phyloP scores from a whole-genome alignment of 768 basidiomycete species.

The Russula emetica region DNA sequence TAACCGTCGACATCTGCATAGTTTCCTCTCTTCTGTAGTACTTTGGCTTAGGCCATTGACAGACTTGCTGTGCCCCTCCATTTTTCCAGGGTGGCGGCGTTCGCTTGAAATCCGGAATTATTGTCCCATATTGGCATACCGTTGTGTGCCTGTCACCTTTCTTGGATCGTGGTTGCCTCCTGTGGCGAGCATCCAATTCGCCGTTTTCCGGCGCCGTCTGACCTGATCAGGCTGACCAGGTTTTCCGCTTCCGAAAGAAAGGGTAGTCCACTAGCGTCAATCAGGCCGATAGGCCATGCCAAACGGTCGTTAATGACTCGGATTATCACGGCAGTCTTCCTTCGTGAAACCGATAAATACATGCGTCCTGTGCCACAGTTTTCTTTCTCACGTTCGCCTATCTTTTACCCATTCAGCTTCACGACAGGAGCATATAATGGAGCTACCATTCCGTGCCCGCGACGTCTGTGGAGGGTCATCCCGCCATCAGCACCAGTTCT shows the following conservation, averaged over 20 bases:
- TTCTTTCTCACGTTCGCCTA: slow-evolving; percentile 15
- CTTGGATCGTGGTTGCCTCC: not conserved
- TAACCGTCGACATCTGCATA: not conserved
- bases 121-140: not conserved
- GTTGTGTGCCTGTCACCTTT: slow-evolving; percentile 2
- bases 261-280: slow-evolving; percentile 19
- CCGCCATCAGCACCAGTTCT: not conserved
- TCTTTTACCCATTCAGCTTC: not conserved
- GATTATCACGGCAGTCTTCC: slow-evolving; percentile 17
- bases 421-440: not conserved
- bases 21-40: not conserved
- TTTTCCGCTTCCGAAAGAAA: slow-evolving; percentile 8
- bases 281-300: slow-evolving; percentile 1
- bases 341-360: slow-evolving; percentile 21
- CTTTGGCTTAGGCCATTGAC: slow-evolving; percentile 1
- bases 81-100: slow-evolving; percentile 25
- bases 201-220: slow-evolving; percentile 14
- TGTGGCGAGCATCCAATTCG: slow-evolving; percentile 2
- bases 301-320: not conserved
- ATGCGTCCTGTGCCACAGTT: not conserved
- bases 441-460: not conserved
- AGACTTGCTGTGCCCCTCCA: not conserved
- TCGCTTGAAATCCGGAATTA: slow-evolving; percentile 10
- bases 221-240: not conserved
- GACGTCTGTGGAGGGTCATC: not conserved